phyloP scores from a whole-genome alignment of 192 early-diverging fungal genomes.

The Coemansia interrupta region DNA sequence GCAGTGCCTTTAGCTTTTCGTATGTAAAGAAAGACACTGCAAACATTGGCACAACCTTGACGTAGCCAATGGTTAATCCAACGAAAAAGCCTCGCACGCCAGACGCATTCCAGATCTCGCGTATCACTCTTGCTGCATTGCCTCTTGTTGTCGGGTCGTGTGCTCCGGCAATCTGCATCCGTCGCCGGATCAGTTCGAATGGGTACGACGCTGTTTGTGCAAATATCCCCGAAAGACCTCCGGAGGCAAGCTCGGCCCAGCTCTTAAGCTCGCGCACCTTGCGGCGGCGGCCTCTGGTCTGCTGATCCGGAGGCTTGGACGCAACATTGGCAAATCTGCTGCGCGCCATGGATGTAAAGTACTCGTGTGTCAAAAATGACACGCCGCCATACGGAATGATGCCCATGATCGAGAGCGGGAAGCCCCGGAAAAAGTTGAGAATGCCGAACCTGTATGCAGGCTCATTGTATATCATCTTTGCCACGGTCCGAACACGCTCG shows the following conservation, averaged over 20 bases:
- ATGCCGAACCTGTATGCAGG: slow-evolving; percentile 51
- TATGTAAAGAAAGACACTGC: slow-evolving; percentile 86
- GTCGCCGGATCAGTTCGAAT: slow-evolving; percentile 83
- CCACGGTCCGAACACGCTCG: slow-evolving; percentile 57
- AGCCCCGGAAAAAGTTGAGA: slow-evolving; percentile 95
- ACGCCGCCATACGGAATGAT: slow-evolving; percentile 98
- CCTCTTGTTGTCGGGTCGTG: slow-evolving; percentile 54
- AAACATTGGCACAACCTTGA: slow-evolving; percentile 93
- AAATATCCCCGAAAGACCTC: slow-evolving; percentile 78
- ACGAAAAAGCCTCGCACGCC: slow-evolving; percentile 91
- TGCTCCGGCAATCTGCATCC: slow-evolving; percentile 77
- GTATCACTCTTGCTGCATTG: slow-evolving; percentile 58
- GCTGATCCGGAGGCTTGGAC: slow-evolving; percentile 15
- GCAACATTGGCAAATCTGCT: slow-evolving; percentile 45
- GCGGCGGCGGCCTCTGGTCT: slow-evolving; percentile 22
- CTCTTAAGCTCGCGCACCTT: slow-evolving; percentile 60
- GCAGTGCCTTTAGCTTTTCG: slow-evolving; percentile 55
- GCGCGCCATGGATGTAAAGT: slow-evolving; percentile 61
- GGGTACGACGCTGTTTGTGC: slow-evolving; percentile 89
- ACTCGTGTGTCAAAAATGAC: slow-evolving; percentile 88
- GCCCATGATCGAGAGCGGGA: slow-evolving; percentile 80
- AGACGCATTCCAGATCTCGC: slow-evolving; percentile 59
- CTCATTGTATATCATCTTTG: slow-evolving; percentile 72
- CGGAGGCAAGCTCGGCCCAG: slow-evolving; percentile 76
- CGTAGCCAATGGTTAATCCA: slow-evolving; percentile 93